These are phyloP conservation scores for Epichloe uncinata DNA, from an alignment of 2,329 filamentous ascomycete genomes.

Conservation along the genomic window DNA sequence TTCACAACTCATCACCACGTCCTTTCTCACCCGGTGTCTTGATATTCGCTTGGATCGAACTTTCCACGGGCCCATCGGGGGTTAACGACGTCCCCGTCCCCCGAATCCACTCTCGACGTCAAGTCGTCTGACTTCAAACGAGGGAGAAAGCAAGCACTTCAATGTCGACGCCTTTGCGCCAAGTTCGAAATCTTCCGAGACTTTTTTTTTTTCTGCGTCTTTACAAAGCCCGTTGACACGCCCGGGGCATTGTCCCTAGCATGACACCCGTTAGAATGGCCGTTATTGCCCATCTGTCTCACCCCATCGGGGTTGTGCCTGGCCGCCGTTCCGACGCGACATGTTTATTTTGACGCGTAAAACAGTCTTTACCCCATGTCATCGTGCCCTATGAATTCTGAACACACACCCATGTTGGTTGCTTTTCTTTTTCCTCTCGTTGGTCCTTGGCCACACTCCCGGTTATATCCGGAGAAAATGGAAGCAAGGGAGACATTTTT, in stretches of 20 bases:
- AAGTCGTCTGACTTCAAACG: background rate
- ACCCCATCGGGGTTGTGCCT: no score
- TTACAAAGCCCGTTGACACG: background rate
- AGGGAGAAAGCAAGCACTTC: no score
- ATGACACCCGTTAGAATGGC: no score
- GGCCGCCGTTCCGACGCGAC: background rate
- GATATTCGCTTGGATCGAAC: background rate
- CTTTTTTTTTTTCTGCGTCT: no score
- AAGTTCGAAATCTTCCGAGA: no score
- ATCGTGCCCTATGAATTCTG: no score
- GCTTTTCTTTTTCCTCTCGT: background rate
- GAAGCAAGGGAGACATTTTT: background rate
- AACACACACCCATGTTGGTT: background rate
- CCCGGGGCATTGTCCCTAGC: no score
- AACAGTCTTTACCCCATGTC: background rate
- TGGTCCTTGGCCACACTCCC: background rate
- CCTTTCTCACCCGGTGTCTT: background rate
- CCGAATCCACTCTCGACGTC: background rate
- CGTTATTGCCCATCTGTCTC: no score
- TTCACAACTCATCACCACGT: background rate
- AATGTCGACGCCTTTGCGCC: no score
- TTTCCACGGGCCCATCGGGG: slow-evolving; percentile 1
- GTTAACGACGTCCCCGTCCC: background rate
- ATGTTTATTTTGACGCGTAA: background rate
- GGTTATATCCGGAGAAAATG: background rate